Evolutionary conservation across 2,329 filamentous ascomycete genomes (phyloP).

Genomic region (Verticillium albo-atrum): DNA sequence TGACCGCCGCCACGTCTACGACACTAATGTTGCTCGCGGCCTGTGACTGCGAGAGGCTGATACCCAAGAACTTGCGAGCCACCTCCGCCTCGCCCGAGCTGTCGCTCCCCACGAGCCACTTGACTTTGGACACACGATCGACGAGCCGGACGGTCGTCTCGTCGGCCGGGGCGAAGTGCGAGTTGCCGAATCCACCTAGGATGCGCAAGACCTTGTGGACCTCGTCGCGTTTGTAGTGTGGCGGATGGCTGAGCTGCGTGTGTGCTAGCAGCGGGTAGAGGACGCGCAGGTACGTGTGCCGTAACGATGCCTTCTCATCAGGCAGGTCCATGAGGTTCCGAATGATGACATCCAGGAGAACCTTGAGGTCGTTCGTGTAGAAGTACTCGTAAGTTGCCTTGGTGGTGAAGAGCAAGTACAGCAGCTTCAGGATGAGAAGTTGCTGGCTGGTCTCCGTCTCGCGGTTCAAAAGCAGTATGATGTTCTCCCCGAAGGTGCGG

Average conservation of each 20-base stretch:
- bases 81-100: slow-evolving; percentile 39
- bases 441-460: slow-evolving; percentile 93
- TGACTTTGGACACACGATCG: slow-evolving; percentile 67
- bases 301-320: slow-evolving; percentile 69
- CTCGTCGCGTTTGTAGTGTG: slow-evolving; percentile 88
- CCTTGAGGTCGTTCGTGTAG: slow-evolving; percentile 93
- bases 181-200: slow-evolving; percentile 60
- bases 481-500: slow-evolving; percentile 95
- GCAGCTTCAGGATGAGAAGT: slow-evolving; percentile 89
- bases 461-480: slow-evolving; percentile 90
- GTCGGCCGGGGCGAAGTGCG: slow-evolving; percentile 76
- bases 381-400: slow-evolving; percentile 94
- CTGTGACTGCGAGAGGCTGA: slow-evolving; percentile 61
- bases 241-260: slow-evolving; percentile 81
- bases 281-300: slow-evolving; percentile 93
- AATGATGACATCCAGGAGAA: slow-evolving; percentile 92
- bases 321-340: slow-evolving; percentile 95
- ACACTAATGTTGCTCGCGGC: slow-evolving; percentile 73
- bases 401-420: slow-evolving; percentile 94
- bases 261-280: slow-evolving; percentile 86
- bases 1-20: slow-evolving; percentile 71
- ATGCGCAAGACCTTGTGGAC: slow-evolving; percentile 71
- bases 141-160: slow-evolving; percentile 76
- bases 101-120: slow-evolving; percentile 55
- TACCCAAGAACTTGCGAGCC: slow-evolving; percentile 60